Percentiles rank a stretch among this genome's conserved stretches.
Conservation (phyloP, 371 early-diverging fungal genomes). For the Amoeboaphelidium protococcarum region DNA sequence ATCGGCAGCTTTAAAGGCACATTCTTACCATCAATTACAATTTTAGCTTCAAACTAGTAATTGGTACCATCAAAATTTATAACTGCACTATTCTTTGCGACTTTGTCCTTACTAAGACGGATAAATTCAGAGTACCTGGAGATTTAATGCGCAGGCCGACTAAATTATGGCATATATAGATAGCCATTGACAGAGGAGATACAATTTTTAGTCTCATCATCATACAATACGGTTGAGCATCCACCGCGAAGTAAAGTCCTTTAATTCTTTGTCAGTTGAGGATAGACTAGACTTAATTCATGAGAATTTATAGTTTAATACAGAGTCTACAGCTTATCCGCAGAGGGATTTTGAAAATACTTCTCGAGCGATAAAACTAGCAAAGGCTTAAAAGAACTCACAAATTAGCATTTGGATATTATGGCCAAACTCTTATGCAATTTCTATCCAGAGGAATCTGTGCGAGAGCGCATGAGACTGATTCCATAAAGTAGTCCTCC, state of each 20-base stretch:
- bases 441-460: too few species aligned
- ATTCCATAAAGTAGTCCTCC: too few species aligned
- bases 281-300: too few species aligned
- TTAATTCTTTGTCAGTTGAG: too few species aligned
- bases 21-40: conserved; percentile 46
- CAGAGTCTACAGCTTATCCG: conserved; percentile 42
- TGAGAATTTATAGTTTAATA: conserved; percentile 55
- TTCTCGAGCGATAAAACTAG: conserved; percentile 66
- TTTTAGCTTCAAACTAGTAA: conserved; percentile 53
- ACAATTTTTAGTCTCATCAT: conserved; percentile 17
- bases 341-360: conserved; percentile 47
- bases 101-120: not conserved
- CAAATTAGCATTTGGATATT: conserved; percentile 54
- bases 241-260: too few species aligned
- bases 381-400: conserved; percentile 80
- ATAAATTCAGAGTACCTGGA: not conserved
- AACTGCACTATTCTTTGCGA: conserved; percentile 39
- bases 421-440: too few species aligned
- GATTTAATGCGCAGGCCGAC: not conserved
- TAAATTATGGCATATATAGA: conserved; percentile 11
- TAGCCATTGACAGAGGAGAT: conserved; percentile 18
- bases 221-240: too few species aligned
- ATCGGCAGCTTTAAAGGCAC: conserved; percentile 62
- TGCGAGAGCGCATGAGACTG: too few species aligned
- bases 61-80: not conserved